Evolutionary conservation across 176 grass and related monocot species (phyloP).

Genomic region (Canna indica): DNA sequence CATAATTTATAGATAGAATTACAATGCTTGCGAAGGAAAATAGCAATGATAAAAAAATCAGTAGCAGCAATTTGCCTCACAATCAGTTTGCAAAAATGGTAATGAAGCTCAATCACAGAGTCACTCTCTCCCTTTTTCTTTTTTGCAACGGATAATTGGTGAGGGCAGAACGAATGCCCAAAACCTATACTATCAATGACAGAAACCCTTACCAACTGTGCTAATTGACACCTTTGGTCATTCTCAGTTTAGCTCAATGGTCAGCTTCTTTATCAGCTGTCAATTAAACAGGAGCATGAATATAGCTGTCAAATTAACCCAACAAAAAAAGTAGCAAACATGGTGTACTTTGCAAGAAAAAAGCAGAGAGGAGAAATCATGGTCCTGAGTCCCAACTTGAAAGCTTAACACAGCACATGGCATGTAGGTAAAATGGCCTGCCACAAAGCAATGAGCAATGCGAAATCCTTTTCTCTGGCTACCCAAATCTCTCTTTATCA

Average conservation of each 20-base stretch:
- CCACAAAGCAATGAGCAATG: background rate
- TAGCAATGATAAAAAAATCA: too few species aligned
- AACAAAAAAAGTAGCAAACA: background rate
- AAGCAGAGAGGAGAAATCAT: background rate
- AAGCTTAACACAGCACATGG: constrained; percentile 12
- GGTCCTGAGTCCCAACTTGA: background rate
- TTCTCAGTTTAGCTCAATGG: background rate
- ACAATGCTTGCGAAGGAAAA: too few species aligned
- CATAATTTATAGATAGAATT: too few species aligned
- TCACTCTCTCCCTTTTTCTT: too few species aligned
- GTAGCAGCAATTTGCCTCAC: too few species aligned
- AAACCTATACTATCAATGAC: too few species aligned
- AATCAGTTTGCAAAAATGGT: too few species aligned
- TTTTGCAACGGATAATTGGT: too few species aligned
- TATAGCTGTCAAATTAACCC: background rate
- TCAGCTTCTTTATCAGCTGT: background rate
- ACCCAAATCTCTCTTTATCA: background rate
- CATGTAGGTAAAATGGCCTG: constrained; percentile 16
- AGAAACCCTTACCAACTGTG: too few species aligned
- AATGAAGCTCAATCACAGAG: too few species aligned
- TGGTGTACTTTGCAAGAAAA: constrained; percentile 5
- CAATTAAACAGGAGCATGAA: background rate
- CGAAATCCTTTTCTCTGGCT: constrained; percentile 4
- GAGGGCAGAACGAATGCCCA: too few species aligned
- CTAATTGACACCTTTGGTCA: too few species aligned